Percentiles rank a stretch among this genome's conserved stretches.
phyloP scores from a whole-genome alignment of 2,329 filamentous ascomycete genomes.

The Ophiocordyceps camponoti-floridani region DNA sequence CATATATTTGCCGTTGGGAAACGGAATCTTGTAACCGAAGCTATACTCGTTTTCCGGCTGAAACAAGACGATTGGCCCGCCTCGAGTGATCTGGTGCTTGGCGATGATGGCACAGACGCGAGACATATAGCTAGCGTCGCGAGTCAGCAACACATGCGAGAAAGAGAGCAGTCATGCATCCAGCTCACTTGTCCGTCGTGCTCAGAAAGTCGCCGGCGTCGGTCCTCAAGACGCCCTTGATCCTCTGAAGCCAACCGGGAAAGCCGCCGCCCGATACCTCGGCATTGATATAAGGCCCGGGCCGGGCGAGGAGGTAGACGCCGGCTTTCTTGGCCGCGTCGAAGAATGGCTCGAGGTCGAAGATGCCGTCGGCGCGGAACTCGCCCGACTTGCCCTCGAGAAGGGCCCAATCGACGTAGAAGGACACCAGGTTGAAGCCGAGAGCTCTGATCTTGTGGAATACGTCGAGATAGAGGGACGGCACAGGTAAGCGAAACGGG shows the following conservation, averaged over 20 bases:
- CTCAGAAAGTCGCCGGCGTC: conserved; percentile 41
- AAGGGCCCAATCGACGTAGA: conserved; percentile 66
- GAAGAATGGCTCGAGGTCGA: conserved; percentile 58
- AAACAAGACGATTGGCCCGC: conserved; percentile 59
- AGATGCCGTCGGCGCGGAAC: conserved; percentile 53
- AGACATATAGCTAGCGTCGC: conserved; percentile 31
- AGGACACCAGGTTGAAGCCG: conserved; percentile 64
- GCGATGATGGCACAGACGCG: conserved; percentile 50
- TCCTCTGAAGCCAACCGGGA: conserved; percentile 59
- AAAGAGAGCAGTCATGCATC: too few species aligned
- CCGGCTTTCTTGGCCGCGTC: conserved; percentile 55
- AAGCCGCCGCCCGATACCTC: conserved; percentile 63
- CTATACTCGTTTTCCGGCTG: conserved; percentile 77
- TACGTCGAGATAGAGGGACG: conserved; percentile 43
- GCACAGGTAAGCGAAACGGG: conserved; percentile 36
- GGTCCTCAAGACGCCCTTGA: conserved; percentile 47
- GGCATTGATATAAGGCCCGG: conserved; percentile 64
- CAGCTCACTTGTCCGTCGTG: conserved; percentile 43
- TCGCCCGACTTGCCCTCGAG: conserved; percentile 55
- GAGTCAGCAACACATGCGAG: not conserved
- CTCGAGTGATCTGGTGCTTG: conserved; percentile 64
- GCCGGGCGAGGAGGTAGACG: conserved; percentile 57
- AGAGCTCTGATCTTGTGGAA: conserved; percentile 72
- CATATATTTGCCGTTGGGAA: conserved; percentile 52
- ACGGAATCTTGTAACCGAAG: conserved; percentile 26